Percentiles rank a stretch among this genome's conserved stretches.
Conservation (phyloP, 495 filamentous ascomycete genomes). For the Apodospora peruviana region DNA sequence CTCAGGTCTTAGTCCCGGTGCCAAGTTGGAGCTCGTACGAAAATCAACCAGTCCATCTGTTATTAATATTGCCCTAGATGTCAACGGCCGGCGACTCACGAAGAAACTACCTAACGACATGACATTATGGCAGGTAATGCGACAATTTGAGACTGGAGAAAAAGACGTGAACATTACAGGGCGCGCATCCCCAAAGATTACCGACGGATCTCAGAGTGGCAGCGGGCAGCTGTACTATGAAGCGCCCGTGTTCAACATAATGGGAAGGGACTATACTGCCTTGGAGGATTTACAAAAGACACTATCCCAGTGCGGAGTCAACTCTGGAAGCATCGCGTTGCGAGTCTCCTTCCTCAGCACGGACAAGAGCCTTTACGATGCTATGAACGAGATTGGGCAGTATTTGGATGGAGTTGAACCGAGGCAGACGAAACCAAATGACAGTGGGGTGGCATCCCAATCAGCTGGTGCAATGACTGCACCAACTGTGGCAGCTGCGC, state of each 20-base stretch:
- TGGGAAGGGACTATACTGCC: constrained; percentile 68
- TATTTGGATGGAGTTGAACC: constrained; percentile 54
- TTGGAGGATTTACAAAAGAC: constrained; percentile 84
- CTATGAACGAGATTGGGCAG: constrained; percentile 70
- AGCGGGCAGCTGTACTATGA: constrained; percentile 78
- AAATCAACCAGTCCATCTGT: constrained; percentile 74
- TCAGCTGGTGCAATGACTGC: constrained; percentile 7
- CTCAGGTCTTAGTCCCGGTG: constrained; percentile 76
- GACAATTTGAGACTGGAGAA: constrained; percentile 74
- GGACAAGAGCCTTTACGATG: constrained; percentile 74
- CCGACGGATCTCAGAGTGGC: constrained; percentile 46
- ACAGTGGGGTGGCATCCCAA: not conserved
- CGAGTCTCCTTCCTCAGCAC: constrained; percentile 69
- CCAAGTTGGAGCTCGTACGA: constrained; percentile 88
- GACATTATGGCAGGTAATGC: constrained; percentile 78
- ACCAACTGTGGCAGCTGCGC: constrained; percentile 1
- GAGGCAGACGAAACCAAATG: constrained; percentile 6
- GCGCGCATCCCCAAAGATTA: constrained; percentile 58
- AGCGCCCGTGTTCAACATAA: constrained; percentile 73
- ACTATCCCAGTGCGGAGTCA: constrained; percentile 79
- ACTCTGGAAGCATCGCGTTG: constrained; percentile 72
- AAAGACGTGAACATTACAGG: constrained; percentile 72
- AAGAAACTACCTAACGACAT: constrained; percentile 82
- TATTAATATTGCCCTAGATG: constrained; percentile 78
- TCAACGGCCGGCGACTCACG: constrained; percentile 66